A percentile compares a stretch with the other conserved stretches of the same genome.
phyloP scores from a whole-genome alignment of 2,329 filamentous ascomycete genomes.

The Arthrobotrys conoides region DNA sequence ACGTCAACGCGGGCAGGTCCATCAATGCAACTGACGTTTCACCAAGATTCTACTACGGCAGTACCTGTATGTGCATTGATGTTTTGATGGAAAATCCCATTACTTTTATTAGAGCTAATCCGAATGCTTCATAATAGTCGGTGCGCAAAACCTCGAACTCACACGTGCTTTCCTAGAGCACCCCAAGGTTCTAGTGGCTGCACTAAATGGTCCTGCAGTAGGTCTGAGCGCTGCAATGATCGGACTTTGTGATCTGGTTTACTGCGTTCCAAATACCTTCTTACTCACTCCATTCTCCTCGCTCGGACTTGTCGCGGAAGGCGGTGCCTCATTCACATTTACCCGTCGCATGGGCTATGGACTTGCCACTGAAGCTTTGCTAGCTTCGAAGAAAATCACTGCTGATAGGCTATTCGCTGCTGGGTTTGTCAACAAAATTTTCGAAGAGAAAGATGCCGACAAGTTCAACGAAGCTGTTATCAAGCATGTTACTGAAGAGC shows the following conservation, averaged over 20 bases:
- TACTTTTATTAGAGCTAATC: background rate
- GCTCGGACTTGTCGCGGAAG: conserved; percentile 90
- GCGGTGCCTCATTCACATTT: conserved; percentile 82
- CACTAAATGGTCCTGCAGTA: conserved; percentile 91
- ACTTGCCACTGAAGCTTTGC: conserved; percentile 90
- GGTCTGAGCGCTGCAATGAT: conserved; percentile 88
- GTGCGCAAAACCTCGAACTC: conserved; percentile 87
- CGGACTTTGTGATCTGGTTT: conserved; percentile 91
- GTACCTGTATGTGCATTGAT: conserved; percentile 51
- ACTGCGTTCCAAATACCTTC: conserved; percentile 74
- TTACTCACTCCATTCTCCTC: conserved; percentile 92
- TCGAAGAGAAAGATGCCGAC: conserved; percentile 75
- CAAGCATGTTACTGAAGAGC: conserved; percentile 81
- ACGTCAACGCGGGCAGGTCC: conserved; percentile 50
- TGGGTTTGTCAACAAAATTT: conserved; percentile 89
- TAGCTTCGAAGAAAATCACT: conserved; percentile 85
- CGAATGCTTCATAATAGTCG: conserved; percentile 73
- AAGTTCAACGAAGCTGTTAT: conserved; percentile 81
- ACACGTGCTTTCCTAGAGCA: conserved; percentile 93
- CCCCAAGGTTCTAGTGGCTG: conserved; percentile 91
- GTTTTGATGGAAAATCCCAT: background rate
- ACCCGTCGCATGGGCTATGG: conserved; percentile 83
- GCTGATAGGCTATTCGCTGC: conserved; percentile 80
- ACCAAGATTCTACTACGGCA: conserved; percentile 42
- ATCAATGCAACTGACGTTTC: conserved; percentile 38